Conservation (phyloP, 768 basidiomycete genomes). For the Boletus rubescentipes region DNA sequence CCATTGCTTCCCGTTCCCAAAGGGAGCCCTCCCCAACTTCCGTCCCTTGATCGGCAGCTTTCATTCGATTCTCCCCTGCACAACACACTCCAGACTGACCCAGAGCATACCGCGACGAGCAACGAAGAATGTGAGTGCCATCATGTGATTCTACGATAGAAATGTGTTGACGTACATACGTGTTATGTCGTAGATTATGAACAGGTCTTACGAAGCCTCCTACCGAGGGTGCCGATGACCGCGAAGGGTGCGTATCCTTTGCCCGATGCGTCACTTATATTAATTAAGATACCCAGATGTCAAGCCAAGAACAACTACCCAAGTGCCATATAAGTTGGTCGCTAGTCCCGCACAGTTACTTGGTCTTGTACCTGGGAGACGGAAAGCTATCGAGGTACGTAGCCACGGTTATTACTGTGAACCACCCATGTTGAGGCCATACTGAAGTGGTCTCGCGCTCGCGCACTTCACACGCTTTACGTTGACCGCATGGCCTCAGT, state of each 20-base stretch:
- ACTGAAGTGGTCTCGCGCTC: conserved; percentile 45
- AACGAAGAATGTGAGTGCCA: conserved; percentile 22
- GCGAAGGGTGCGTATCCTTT: conserved; percentile 34
- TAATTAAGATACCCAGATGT: conserved; percentile 30
- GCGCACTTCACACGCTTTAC: conserved; percentile 41
- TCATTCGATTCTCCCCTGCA: background rate
- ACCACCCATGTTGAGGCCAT: background rate
- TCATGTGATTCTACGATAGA: background rate
- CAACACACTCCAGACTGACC: background rate
- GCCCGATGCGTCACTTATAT: background rate
- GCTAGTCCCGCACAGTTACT: conserved; percentile 35
- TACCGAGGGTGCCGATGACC: conserved; percentile 45
- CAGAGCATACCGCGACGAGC: background rate
- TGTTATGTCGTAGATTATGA: conserved; percentile 33
- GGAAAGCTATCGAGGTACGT: conserved; percentile 50
- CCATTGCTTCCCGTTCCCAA: conserved; percentile 35
- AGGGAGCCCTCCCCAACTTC: conserved; percentile 22
- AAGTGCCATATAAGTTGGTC: conserved; percentile 41
- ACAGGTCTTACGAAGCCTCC: conserved; percentile 33
- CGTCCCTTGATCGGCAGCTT: conserved; percentile 29
- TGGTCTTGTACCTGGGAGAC: conserved; percentile 39
- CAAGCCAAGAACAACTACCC: conserved; percentile 29
- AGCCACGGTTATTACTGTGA: background rate
- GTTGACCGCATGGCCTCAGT: conserved; percentile 24
- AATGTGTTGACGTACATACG: background rate